Evolutionary conservation across 1,139 yeast genomes (phyloP).

Genomic region (Lodderomyces jiufengensis): DNA sequence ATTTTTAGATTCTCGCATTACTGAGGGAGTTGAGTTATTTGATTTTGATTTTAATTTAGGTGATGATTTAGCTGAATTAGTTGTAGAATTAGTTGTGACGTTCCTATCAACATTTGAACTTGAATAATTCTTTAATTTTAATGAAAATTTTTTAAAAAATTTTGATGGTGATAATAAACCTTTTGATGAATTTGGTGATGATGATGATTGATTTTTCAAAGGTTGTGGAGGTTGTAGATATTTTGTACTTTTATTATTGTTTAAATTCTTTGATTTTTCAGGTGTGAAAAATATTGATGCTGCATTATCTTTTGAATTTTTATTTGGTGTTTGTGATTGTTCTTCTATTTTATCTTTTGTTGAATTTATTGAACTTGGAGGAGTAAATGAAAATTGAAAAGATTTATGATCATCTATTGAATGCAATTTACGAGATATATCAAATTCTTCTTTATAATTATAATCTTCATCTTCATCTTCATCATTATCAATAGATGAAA

Average conservation of each 20-base stretch:
- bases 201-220: neutral
- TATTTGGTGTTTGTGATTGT: neutral
- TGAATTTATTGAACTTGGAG: constrained; percentile 13
- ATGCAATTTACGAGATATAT: too few species aligned
- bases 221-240: constrained; percentile 2
- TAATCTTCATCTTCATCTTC: constrained; percentile 5
- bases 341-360: neutral
- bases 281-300: neutral
- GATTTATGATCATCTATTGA: constrained; percentile 1
- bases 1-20: too few species aligned
- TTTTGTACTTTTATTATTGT: neutral
- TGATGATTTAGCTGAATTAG: too few species aligned
- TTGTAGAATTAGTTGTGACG: constrained; percentile 1
- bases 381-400: constrained; percentile 8
- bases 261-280: neutral
- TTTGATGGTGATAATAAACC: constrained; percentile 8
- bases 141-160: constrained; percentile 8
- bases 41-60: too few species aligned
- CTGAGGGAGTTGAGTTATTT: too few species aligned
- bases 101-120: too few species aligned
- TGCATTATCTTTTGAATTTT: neutral
- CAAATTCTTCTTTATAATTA: neutral
- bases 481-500: constrained; percentile 2
- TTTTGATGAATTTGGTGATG: neutral
- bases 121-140: constrained; percentile 2